phyloP scores from a whole-genome alignment of 768 basidiomycete species.

The Fibroporia radiculosa region DNA sequence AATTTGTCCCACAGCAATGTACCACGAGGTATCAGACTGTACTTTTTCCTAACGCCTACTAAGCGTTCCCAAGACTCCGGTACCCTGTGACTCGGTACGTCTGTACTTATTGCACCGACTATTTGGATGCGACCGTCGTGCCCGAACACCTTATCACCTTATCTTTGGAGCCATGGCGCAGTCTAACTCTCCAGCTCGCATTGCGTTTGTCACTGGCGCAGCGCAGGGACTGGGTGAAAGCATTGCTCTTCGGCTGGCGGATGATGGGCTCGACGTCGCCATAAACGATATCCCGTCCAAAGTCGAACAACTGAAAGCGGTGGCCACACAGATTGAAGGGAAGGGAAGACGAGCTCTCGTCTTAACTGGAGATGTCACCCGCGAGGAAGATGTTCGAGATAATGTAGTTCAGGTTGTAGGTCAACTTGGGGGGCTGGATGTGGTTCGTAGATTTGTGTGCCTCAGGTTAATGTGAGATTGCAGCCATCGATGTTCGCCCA shows the following conservation, averaged over 20 bases:
- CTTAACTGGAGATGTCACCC: slow-evolving; percentile 32
- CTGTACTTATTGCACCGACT: too few relatives aligned
- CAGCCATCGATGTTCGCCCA: neutral
- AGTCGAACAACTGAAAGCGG: slow-evolving; percentile 5
- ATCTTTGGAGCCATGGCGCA: neutral
- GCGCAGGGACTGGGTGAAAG: slow-evolving; percentile 23
- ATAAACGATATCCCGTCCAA: slow-evolving; percentile 17
- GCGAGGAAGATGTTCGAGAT: slow-evolving; percentile 32
- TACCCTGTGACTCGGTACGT: too few relatives aligned
- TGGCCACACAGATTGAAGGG: slow-evolving; percentile 11
- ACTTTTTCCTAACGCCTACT: too few relatives aligned
- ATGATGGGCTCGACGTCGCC: slow-evolving; percentile 18
- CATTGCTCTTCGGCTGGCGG: slow-evolving; percentile 19
- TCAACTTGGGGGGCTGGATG: slow-evolving; percentile 36
- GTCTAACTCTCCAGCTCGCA: slow-evolving; percentile 6
- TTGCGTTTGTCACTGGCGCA: slow-evolving; percentile 24
- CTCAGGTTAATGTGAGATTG: too few relatives aligned
- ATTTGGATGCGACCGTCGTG: too few relatives aligned
- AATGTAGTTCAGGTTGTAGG: slow-evolving; percentile 26
- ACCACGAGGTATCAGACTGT: too few relatives aligned
- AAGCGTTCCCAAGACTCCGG: too few relatives aligned
- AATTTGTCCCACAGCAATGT: too few relatives aligned
- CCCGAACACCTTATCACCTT: too few relatives aligned
- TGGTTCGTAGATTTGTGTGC: slow-evolving; percentile 37
- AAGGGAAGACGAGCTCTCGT: slow-evolving; percentile 18